Base-by-base conservation (phyloP, 257 asterid species). In the Penstemon newberryi region DNA sequence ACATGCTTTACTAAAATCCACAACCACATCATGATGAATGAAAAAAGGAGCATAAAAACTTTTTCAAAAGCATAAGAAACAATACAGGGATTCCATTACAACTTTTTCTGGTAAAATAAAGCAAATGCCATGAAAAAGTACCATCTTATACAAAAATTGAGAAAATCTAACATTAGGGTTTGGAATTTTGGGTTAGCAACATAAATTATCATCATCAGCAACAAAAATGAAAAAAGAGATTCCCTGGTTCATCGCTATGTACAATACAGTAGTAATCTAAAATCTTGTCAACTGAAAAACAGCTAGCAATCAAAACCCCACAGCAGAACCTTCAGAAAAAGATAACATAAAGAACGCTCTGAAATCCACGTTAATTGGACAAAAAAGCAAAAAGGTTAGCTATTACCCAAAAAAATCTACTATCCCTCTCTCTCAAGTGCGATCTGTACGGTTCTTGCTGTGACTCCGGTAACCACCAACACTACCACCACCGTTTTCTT, bases 361-460 rank as follows among this genome's bases (percentile, higher is more conserved):
- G 9, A 56, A 75, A 57, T 70, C 70, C 69, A 64, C n/a, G 52
- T 63, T 54, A 65, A 75, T 9, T 51, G 73, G 76, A 65, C 67
- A 53, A 63, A 65, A 73, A 72, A 54, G 2, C 9, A 15, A 56
- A 60, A 54, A 63, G 53, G 41, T 43, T 25, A 56, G 58, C 41
- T 51, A 68, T 55, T n/a, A 39, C 59, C 11, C 25, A 38, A 43
- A 70, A 38, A 41, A 49, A 44, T 4, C 65, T 73, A 52, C 9
- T 25, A 41, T 37, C 68, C 10, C 53, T 11, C 12, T 69, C 45
- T 63, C 58, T 75, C 70, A 65, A 42, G 66, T 15, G 42, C 81
- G 75, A 56, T 68, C 72, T 5, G 44, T 59, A 33, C 78, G 78
- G 72, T 73, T 73, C 70, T 65, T 77, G 61, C 7, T n/a, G 57